These are phyloP conservation scores for Aphanomyces stellatus DNA, from an alignment of 352 stramenopile species.

Conservation along the genomic window DNA sequence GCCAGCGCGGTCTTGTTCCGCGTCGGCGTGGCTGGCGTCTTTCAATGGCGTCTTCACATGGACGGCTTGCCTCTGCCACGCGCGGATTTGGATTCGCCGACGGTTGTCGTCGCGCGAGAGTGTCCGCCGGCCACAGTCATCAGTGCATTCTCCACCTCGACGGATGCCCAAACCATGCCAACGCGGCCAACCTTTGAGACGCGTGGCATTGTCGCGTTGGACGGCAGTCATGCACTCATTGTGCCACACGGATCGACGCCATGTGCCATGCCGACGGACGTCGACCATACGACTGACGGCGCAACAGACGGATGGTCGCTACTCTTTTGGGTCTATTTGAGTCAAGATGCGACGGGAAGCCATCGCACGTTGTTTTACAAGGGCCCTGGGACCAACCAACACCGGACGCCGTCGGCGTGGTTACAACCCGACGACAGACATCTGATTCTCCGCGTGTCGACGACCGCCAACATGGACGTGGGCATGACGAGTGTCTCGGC, in stretches of 20 bases:
- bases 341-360: constrained; percentile 38
- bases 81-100: neutral
- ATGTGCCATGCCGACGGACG: too few species aligned
- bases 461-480: constrained; percentile 38
- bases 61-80: neutral
- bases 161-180: neutral
- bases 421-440: constrained; percentile 53
- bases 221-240: constrained; percentile 36
- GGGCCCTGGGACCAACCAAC: constrained; percentile 43
- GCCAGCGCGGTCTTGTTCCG: neutral
- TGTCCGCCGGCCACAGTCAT: neutral
- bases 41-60: neutral
- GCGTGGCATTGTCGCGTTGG: constrained; percentile 41
- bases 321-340: constrained; percentile 57
- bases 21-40: neutral
- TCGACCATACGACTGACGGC: constrained; percentile 30
- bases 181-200: constrained; percentile 30
- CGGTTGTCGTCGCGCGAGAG: neutral
- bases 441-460: constrained; percentile 66
- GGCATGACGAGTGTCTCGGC: constrained; percentile 38
- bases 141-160: neutral
- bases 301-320: constrained; percentile 51
- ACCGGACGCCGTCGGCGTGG: constrained; percentile 76
- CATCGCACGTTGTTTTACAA: constrained; percentile 80
- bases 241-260: too few species aligned